phyloP scores from a whole-genome alignment of 23 red algal genomes.

The Cyanidiococcus yangmingshanensis region DNA sequence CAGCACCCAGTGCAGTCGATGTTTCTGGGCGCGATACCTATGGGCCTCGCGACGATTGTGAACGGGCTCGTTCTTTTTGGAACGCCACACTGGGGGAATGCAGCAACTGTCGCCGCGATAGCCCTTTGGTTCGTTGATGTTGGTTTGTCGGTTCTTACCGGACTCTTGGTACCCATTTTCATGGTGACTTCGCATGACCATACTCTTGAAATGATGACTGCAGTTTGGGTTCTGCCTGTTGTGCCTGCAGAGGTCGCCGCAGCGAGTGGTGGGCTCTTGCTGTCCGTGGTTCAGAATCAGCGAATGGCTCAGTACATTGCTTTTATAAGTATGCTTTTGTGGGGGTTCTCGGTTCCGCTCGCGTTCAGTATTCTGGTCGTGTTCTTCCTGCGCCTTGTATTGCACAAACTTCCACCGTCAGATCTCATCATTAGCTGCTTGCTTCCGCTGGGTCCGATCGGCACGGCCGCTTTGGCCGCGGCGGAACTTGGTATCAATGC shows the following conservation, averaged over 20 bases:
- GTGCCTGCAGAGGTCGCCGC: constrained; percentile 23
- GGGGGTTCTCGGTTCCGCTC: constrained; percentile 19
- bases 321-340: constrained; percentile 5
- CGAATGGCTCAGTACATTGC: constrained; percentile 10
- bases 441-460: constrained; percentile 27
- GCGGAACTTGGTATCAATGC: constrained; percentile 10
- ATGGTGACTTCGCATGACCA: constrained; percentile 23
- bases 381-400: constrained; percentile 28
- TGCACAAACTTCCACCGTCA: constrained; percentile 23
- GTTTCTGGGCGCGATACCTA: constrained; percentile 30
- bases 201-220: constrained; percentile 21
- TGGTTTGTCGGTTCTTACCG: constrained; percentile 2
- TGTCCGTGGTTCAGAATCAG: constrained; percentile 9
- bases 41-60: constrained; percentile 22
- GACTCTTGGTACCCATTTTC: constrained; percentile 18
- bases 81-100: constrained; percentile 10
- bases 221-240: constrained; percentile 23
- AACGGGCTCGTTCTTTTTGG: constrained; percentile 21
- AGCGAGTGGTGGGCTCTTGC: constrained; percentile 19
- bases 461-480: constrained; percentile 15
- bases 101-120: constrained; percentile 5
- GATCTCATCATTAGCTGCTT: constrained; percentile 35
- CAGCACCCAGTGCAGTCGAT: constrained; percentile 30
- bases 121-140: constrained; percentile 26
- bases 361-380: constrained; percentile 26